Evolutionary conservation across 371 early-diverging fungal genomes (phyloP), one percentile per base, ranked within the genome.

Genomic region (Rhizopus sp.): DNA sequence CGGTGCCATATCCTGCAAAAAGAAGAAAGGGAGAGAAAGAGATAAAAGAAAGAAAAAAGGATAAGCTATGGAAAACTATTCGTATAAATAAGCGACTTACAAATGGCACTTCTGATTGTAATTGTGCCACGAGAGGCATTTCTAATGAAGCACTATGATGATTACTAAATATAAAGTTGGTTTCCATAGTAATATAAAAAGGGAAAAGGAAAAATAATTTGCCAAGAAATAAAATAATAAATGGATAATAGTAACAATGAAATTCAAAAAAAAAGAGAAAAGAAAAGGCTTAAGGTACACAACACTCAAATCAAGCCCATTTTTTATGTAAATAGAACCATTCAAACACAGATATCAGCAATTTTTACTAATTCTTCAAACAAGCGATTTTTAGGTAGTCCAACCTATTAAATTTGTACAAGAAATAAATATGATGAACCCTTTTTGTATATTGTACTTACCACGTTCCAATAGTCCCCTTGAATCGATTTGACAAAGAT

Each of bases 391-490:
- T 68, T 69, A 13, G 78, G 75, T 30, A 78, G 59, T 7, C 78
- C 78, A 44, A 78, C 75, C 78, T 78, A 62, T 23, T 47, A 50
- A 34, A 2, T 38, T 12, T 42, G 29, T 17, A 40, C 12, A 15
- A 33, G 42, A 31, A 39, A 48, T 39, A 44, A 13, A 23, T 37
- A 34, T 17, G 10, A 44, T 35, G 10, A 34, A 44, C 7, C 16
- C 7, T 37, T 15, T 6, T 32, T 35, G 15, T 13, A n/a, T 9
- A 33, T 62, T 15, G 57, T 56, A 47, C 82, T 72, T 74, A 82
- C 83, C 41, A 88, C 90, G 59, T 86, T 88, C 84, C 86, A 88
- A 44, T 80, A 85, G 56, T 88, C 88, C 30, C 94, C 93, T 7
- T 87, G 64, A 51, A 93, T 92, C 15, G 81, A 71, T 63, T 82